Evolutionary conservation across 768 basidiomycete species (phyloP).

Genomic region (Hypholoma sublateritium): DNA sequence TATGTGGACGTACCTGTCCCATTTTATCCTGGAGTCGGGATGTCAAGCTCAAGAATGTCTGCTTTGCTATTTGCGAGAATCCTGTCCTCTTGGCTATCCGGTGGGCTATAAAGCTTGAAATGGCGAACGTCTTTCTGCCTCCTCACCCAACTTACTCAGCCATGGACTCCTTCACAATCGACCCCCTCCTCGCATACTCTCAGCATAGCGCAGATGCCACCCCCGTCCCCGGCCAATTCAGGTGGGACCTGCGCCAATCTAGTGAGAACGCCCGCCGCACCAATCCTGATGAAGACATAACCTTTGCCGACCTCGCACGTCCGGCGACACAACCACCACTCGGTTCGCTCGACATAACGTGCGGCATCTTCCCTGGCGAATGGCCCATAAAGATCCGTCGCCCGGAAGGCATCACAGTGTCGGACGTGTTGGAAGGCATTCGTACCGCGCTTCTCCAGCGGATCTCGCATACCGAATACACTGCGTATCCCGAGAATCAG

Average conservation of each 20-base stretch:
- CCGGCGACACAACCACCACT: slow-evolving; percentile 45
- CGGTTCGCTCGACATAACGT: slow-evolving; percentile 38
- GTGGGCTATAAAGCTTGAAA: slow-evolving; percentile 9
- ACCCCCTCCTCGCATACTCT: slow-evolving; percentile 38
- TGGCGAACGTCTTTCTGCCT: not conserved
- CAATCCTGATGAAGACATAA: slow-evolving; percentile 21
- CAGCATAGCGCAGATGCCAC: slow-evolving; percentile 21
- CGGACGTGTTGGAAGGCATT: slow-evolving; percentile 47
- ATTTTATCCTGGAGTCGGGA: too few species aligned
- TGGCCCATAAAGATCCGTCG: slow-evolving; percentile 45
- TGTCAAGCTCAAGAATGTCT: too few species aligned
- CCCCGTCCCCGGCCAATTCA: slow-evolving; percentile 24
- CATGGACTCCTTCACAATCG: slow-evolving; percentile 31
- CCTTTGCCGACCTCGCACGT: slow-evolving; percentile 34
- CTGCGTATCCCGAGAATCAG: slow-evolving; percentile 38
- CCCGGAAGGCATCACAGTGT: slow-evolving; percentile 45
- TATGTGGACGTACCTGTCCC: too few species aligned
- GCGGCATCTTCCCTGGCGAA: slow-evolving; percentile 42
- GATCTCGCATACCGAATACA: slow-evolving; percentile 42
- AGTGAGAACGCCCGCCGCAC: not conserved
- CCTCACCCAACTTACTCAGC: not conserved
- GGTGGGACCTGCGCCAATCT: slow-evolving; percentile 41
- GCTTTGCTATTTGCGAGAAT: not conserved
- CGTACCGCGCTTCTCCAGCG: slow-evolving; percentile 34
- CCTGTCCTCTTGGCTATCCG: slow-evolving; percentile 5